Percentiles rank a stretch among this genome's conserved stretches.
Evolutionary conservation across 129 eudicot species (phyloP).

Genomic region (Lonicera japonica): DNA sequence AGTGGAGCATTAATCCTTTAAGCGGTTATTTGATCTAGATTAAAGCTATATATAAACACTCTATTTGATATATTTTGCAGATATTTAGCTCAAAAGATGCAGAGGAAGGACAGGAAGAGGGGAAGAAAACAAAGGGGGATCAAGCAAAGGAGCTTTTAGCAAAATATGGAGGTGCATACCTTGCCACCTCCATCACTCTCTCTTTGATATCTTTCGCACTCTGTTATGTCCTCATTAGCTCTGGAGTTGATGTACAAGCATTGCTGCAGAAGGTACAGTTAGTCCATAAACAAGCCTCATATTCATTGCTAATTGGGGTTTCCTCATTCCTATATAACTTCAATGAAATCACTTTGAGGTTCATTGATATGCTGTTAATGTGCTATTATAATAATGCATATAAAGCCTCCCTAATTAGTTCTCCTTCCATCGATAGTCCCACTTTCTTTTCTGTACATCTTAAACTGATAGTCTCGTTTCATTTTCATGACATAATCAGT

Average conservation of each 20-base stretch:
- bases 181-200: conserved; percentile 97
- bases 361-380: no score
- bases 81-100: conserved; percentile 81
- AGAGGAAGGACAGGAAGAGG: conserved; percentile 23
- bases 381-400: no score
- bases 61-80: conserved; percentile 32
- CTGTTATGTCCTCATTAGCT: conserved; percentile 74
- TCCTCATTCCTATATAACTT: not conserved
- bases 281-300: not conserved
- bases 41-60: no score
- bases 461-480: no score
- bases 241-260: conserved; percentile 85
- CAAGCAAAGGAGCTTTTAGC: conserved; percentile 90
- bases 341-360: not conserved
- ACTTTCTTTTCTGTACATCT: no score
- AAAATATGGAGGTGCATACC: conserved; percentile 96
- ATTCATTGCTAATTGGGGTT: not conserved
- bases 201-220: conserved; percentile 86
- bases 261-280: conserved; percentile 67
- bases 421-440: no score
- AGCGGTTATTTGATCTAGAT: not conserved
- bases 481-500: no score
- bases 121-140: conserved; percentile 66
- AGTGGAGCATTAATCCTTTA: no score
- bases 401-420: no score